Percentiles rank a stretch among this genome's conserved stretches.
phyloP scores from a whole-genome alignment of 2,329 filamentous ascomycete genomes.

The Botrytis fragariae region DNA sequence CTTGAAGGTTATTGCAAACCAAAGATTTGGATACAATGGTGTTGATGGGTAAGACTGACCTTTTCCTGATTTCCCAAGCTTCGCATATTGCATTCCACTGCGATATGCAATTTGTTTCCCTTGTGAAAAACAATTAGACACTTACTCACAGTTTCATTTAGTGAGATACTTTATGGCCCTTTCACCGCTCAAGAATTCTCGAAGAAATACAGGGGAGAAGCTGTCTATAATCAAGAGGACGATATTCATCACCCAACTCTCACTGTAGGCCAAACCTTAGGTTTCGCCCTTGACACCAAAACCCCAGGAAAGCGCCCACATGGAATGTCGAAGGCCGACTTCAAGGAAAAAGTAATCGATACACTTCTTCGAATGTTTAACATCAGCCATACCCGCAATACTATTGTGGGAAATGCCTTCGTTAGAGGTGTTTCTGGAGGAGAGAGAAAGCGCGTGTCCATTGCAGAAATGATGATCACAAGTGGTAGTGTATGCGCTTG shows the following conservation, averaged over 20 bases:
- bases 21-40: slow-evolving; percentile 57
- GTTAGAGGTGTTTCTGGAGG: slow-evolving; percentile 68
- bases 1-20: slow-evolving; percentile 53
- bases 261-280: slow-evolving; percentile 82
- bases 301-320: slow-evolving; percentile 75
- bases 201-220: slow-evolving; percentile 73
- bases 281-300: slow-evolving; percentile 82
- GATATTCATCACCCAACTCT: slow-evolving; percentile 81
- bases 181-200: slow-evolving; percentile 68
- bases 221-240: slow-evolving; percentile 83
- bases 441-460: slow-evolving; percentile 76
- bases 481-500: slow-evolving; percentile 72
- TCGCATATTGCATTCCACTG: background rate
- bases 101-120: background rate
- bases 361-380: slow-evolving; percentile 88
- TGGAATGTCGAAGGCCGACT: slow-evolving; percentile 68
- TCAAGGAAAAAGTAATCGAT: slow-evolving; percentile 72
- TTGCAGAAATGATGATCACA: slow-evolving; percentile 73
- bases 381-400: slow-evolving; percentile 83
- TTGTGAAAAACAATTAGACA: background rate
- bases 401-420: slow-evolving; percentile 79
- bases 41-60: slow-evolving; percentile 36
- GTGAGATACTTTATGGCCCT: slow-evolving; percentile 74
- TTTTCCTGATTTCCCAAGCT: background rate
- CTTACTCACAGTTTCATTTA: slow-evolving; percentile 37